Base-by-base conservation (phyloP, 768 basidiomycete species). In the Bullera alba region DNA sequence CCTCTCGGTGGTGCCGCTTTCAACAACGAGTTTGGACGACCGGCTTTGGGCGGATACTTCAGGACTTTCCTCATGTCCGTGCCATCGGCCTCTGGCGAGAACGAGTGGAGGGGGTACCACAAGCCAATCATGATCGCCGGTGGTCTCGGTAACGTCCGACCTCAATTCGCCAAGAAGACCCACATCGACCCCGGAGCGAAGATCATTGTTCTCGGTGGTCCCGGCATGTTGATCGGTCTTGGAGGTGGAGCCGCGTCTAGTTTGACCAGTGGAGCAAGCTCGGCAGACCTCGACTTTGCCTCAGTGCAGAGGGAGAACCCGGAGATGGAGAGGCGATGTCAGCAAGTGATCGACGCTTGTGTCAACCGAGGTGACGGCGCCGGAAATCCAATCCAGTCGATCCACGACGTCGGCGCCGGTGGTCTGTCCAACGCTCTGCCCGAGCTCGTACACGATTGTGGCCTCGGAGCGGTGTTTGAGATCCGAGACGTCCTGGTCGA, bases 71-170 rank as follows among this genome's bases (percentile, higher is more conserved):
- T 84, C 10, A 87, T 95, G 72, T 78, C 80, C 38, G 78, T 90
- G 1, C 79, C 83, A 19, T 69, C 80, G 26, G 74, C 76, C 7
- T 69, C 72, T 29, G 80, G 80, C 32, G 78, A 77, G 3, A 54
- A 67, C 45, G 60, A 71, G 50, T 64, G 72, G 60, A 74, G 92
- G 47, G 95, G 95, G 0, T 99, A 96, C 73, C 95, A 97, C 76
- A 99, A 99, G 72, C 95, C 95, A 14, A 95, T 99, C 76, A 99
- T 99, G 95, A 86, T 99, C 58, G 93, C 95, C 6, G 95, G 95
- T 17, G 95, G 95, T 22, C 82, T 91, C 56, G 95, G 95, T 4
- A 96, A 86, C 64, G 92, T 97, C 34, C 83, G 88, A 15, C 83
- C 85, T 4, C 75, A 79, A 56, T 92, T 87, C 61, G 83, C 92